Evolutionary conservation across 805 yeast species (phyloP), one percentile per base, ranked within the genome.

Genomic region (Diddensiella transvaalensis): DNA sequence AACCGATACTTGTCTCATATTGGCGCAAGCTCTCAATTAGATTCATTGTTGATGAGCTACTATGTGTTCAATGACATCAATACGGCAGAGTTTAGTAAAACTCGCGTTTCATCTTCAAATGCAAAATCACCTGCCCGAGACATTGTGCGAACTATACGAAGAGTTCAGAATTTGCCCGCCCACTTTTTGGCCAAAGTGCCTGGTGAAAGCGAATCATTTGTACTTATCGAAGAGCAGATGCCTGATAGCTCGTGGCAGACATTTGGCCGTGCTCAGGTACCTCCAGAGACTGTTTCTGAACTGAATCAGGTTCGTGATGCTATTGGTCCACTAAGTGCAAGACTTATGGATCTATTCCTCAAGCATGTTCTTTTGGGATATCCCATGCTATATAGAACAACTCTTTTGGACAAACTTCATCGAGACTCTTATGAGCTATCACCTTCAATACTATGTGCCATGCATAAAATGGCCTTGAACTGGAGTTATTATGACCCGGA

Each of bases 401-500:
- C 57, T 18, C 49, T 60, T 13, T 29, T 60, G 30, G 63, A 60
- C 42, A 59, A 59, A 45, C 56, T 51, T 40, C 51, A 57, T 32
- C 45, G 63, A 19, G 51, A 50, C 26, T 49, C 55, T 5, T 56
- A 49, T 23, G 63, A 60, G 36, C 55, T 60, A 11, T 49, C 59
- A 17, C 62, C 63, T 8, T 44, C 52, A 13, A 23, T 51, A 3
- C 40, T 51, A 10, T 61, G 60, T 11, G 57, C 61, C 8, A 44
- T 60, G 13, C 58, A 54, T 33, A 54, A 54, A n/a, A 56, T 60
- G 46, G 56, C 63, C 5, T 47, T 60, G 44, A 54, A 58, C 39
- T 60, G 63, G 63, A 50, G 62, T 60, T 48, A 56, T 3, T 60
- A 58, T 43, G 61, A 57, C 19, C 46, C 54, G 8, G 60, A 60